Conservation (phyloP, 2,329 filamentous ascomycete genomes). For the Aspergillus uvarum region DNA sequence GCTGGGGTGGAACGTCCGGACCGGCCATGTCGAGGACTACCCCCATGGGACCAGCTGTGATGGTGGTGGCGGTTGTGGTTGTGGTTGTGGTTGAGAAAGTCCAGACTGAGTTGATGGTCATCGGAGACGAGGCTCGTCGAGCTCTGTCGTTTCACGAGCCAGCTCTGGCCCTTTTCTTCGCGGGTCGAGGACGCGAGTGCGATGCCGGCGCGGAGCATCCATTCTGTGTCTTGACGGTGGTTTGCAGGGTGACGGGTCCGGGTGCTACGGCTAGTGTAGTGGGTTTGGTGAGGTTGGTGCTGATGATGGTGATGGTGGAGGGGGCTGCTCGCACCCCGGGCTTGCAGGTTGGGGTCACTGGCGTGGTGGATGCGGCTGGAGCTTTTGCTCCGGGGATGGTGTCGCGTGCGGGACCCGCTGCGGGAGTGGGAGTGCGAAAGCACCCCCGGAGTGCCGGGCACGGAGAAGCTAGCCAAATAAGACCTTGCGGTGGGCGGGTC, state of each 20-base stretch:
- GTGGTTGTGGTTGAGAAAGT: constrained; percentile 11
- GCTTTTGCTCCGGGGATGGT: constrained; percentile 35
- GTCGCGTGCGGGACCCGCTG: constrained; percentile 38
- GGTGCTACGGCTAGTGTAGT: constrained; percentile 6
- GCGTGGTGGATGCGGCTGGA: constrained; percentile 32
- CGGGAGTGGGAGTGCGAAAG: constrained; percentile 45
- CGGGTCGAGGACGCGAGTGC: constrained; percentile 57
- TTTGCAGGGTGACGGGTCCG: constrained; percentile 10
- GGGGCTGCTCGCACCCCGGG: constrained; percentile 26
- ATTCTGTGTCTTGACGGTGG: constrained; percentile 49
- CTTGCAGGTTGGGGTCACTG: constrained; percentile 39
- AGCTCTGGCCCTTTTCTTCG: constrained; percentile 63
- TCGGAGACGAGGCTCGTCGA: constrained; percentile 54
- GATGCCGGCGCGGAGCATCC: constrained; percentile 60
- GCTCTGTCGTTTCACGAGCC: constrained; percentile 57
- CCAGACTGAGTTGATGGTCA: constrained; percentile 33
- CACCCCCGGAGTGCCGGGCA: constrained; percentile 45
- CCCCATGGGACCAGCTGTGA: constrained; percentile 27
- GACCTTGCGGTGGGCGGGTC: constrained; percentile 34
- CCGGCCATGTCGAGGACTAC: constrained; percentile 28
- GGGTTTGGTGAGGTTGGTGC: constrained; percentile 1
- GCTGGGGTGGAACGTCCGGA: constrained; percentile 41
- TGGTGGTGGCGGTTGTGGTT: constrained; percentile 20
- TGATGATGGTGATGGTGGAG: constrained; percentile 28
- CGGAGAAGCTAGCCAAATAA: constrained; percentile 44